These are phyloP conservation scores for Taphrina communis DNA, from an alignment of 1,139 yeast genomes.

Conservation along the genomic window DNA sequence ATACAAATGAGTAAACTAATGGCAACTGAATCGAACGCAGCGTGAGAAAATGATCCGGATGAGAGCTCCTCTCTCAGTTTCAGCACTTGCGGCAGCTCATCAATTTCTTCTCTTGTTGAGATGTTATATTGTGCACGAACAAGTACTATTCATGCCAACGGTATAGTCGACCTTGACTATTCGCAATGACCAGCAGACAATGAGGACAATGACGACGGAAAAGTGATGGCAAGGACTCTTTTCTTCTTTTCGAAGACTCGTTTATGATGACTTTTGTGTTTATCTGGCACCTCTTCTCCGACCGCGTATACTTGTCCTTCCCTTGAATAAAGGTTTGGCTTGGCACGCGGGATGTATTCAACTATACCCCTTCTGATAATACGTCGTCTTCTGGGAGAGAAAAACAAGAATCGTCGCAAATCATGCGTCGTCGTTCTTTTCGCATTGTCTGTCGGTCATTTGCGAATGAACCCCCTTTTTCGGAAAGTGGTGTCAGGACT, in stretches of 20 bases:
- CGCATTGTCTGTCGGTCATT: constrained; percentile 8
- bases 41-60: constrained; percentile 1
- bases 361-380: constrained; percentile 31
- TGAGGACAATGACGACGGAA: not conserved
- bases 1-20: not conserved
- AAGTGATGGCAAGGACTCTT: not conserved
- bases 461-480: not conserved
- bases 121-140: no score
- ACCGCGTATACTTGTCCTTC: constrained; percentile 24
- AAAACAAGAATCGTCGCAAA: not conserved
- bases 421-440: not conserved
- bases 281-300: constrained; percentile 40
- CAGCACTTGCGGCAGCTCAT: not conserved
- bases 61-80: not conserved
- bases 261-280: constrained; percentile 33
- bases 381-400: not conserved
- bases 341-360: constrained; percentile 31
- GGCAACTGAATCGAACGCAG: not conserved
- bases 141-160: no score
- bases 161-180: no score
- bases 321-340: not conserved
- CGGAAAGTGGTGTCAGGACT: not conserved
- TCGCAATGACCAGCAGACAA: constrained; percentile 1
- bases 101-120: not conserved
- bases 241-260: not conserved